Conservation (phyloP, 805 yeast genomes). For the Pichia membranifaciens region DNA sequence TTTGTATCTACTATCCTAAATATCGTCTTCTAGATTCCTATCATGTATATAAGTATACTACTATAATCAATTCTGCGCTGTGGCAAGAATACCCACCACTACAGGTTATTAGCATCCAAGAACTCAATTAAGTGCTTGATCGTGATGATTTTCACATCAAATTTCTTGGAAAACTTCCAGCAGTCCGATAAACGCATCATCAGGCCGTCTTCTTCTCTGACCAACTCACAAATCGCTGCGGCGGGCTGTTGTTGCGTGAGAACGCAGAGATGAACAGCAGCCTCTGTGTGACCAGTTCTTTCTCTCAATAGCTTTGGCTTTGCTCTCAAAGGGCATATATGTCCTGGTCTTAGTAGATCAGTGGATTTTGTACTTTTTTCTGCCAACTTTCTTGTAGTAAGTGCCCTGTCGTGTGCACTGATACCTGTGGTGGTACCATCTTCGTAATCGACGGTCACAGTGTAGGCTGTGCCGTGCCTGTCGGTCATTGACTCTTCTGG, state of each 20-base stretch:
- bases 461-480: slow-evolving; percentile 95
- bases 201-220: slow-evolving; percentile 84
- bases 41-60: no score
- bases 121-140: slow-evolving; percentile 67
- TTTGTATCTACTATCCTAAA: no score
- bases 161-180: slow-evolving; percentile 54
- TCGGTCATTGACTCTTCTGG: slow-evolving; percentile 47
- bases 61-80: no score
- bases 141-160: slow-evolving; percentile 64
- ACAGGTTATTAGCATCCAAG: slow-evolving; percentile 30
- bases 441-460: slow-evolving; percentile 80
- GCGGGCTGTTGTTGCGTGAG: slow-evolving; percentile 78
- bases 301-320: slow-evolving; percentile 71
- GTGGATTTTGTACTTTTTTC: slow-evolving; percentile 46
- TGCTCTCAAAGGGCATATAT: slow-evolving; percentile 87
- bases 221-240: slow-evolving; percentile 90
- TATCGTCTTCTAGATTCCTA: no score
- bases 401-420: slow-evolving; percentile 87
- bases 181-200: slow-evolving; percentile 96
- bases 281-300: slow-evolving; percentile 97
- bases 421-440: slow-evolving; percentile 97
- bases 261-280: slow-evolving; percentile 81
- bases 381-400: slow-evolving; percentile 72
- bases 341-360: slow-evolving; percentile 90
- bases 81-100: no score